These are phyloP conservation scores for Dimocarpus longan DNA, from an alignment of 345 rosid genomes.

Conservation along the genomic window DNA sequence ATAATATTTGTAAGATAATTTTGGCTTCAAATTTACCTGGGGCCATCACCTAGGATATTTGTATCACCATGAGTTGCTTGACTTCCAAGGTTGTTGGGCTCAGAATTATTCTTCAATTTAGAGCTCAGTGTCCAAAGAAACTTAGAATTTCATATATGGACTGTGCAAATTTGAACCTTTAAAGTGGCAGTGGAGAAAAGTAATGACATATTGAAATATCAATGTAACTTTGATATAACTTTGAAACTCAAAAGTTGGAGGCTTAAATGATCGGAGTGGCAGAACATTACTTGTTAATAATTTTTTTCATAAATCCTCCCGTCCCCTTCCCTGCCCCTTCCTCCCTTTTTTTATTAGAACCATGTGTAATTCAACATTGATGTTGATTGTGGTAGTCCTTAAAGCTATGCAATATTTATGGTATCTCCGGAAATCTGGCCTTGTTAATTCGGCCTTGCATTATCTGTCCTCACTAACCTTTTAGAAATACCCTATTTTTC, in stretches of 20 bases:
- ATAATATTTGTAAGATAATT: background rate
- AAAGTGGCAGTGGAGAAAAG: background rate
- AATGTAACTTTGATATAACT: no score
- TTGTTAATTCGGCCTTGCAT: background rate
- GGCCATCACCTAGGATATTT: background rate
- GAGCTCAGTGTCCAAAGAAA: background rate
- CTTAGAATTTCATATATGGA: background rate
- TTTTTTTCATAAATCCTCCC: background rate
- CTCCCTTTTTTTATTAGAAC: no score
- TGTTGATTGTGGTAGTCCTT: background rate
- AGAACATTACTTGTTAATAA: background rate
- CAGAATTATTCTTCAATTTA: background rate
- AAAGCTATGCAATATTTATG: background rate
- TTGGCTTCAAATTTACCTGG: background rate
- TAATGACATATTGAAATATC: background rate
- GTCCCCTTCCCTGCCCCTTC: background rate
- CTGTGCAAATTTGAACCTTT: background rate
- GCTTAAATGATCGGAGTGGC: background rate
- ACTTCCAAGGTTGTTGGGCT: background rate
- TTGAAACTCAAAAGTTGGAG: background rate
- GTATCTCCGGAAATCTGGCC: background rate
- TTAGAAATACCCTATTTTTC: background rate
- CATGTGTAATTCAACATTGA: background rate
- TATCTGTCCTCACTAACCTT: background rate
- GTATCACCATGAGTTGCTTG: background rate